Evolutionary conservation across 176 grass and related monocot genomes (phyloP), one percentile per base, ranked within the genome.

Genomic region (Luzula sylvatica): DNA sequence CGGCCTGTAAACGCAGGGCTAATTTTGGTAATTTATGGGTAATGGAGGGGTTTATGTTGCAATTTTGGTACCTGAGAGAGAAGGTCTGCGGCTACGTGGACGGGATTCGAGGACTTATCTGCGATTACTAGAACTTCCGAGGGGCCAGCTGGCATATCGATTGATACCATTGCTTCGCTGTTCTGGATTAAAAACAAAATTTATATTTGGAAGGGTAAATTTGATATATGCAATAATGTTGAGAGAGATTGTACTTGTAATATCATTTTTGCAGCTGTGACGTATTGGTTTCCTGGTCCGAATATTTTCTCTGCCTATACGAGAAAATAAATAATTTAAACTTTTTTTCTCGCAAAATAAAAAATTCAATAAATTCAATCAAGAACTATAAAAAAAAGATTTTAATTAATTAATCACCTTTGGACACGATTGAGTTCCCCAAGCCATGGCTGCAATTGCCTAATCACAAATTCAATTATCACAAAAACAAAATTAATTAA

Each of bases 241-340:
- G 17, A 3, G 19, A 12, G 14, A 70, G 23, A 71, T 23, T 12
- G 67, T 73, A 96, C 90, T 69, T 96, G 90, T 66, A 96, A 83
- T 82, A 96, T 96, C 90, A 96, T 96, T 89, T 96, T 96, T 41
- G 90, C 90, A 70, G 90, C 90, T 9, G 90, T 96, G 39, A 96
- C 90, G 76, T 96, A 96, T 56, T 96, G 90, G 54, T 96, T 96
- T 47, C 90, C 90, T 6, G 90, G 90, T 30, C 90, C 90, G 73
- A 96, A 96, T 58, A 96, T 76, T 79, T 96, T 96, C 55, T 89
- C 84, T 52, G 76, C 90, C 90, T 96, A 58, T 24, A 56, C 23
- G 20, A 26, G 1, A 8, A 45, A 63, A 49, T 8, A 48, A 64
- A 51, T 56, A 58, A 27, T 23, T 32, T 23, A 68, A 15, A 55